Base-by-base conservation (phyloP, 2,329 filamentous ascomycete genomes). In the Xylaria sp. region DNA sequence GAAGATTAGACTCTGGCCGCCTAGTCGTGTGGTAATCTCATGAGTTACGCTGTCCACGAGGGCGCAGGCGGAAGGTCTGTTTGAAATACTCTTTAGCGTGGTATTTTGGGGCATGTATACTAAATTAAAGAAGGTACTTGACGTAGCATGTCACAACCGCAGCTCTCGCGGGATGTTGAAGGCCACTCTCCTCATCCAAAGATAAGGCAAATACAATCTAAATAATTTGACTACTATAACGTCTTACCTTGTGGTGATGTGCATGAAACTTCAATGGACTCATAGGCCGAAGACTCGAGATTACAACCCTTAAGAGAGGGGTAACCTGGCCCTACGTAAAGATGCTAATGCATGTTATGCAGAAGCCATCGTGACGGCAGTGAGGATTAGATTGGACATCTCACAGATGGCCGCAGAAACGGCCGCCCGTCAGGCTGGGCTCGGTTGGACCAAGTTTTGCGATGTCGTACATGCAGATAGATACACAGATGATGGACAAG, bases 101-200 rank as follows among this genome's bases (percentile, higher is more conserved):
- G 52, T 65, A 65, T 66, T 64, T 65, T 23, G 28, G 34, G 57
- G 34, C 57, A 71, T 75, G 71, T 76, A 73, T 73, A 75, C 50
- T 75, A 73, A 61, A 61, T 64, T 41, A 51, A n/a, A 39, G 31
- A 54, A 61, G 63, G 68, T 68, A 60, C 64, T 69, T 64, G 68
- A 73, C 71, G 64, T 69, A 72, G 65, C 70, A 70, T 69, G 57
- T 72, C 63, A 61, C 62, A 62, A 60, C 59, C 61, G 58, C 50
- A 69, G 66, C 60, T 46, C 52, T 56, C 34, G 66, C 55, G 52
- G 62, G 10, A 67, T 66, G 62, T 63, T 63, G 65, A 73, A 74
- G 73, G 72, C 72, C 71, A 77, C 75, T 76, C 76, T 77, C 68
- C 76, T 77, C 75, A 75, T 73, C 74, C 63, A 46, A 65, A 70